A percentile compares a stretch with the other conserved stretches of the same genome.
Evolutionary conservation across 306 rosid species (phyloP).

Genomic region (Trifolium subterraneum): DNA sequence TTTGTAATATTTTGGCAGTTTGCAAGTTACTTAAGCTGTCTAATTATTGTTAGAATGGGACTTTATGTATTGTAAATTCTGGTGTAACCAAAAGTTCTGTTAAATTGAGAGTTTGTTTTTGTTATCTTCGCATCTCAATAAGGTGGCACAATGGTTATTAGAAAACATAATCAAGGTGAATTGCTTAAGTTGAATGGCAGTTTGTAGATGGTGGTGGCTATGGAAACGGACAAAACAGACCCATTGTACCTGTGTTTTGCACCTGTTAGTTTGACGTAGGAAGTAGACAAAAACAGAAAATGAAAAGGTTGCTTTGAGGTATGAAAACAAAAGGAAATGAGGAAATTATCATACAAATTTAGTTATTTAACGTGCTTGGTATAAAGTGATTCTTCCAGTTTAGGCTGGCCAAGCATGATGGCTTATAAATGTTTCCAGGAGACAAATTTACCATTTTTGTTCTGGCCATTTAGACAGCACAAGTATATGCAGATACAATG

Average conservation of each 20-base stretch:
- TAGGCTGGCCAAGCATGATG: too few relatives aligned
- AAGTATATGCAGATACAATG: too few relatives aligned
- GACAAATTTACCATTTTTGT: too few relatives aligned
- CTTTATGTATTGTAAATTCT: constrained; percentile 41
- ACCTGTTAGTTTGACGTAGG: constrained; percentile 10
- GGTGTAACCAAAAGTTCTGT: constrained; percentile 41
- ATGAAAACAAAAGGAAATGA: constrained; percentile 10
- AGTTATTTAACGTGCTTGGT: too few relatives aligned
- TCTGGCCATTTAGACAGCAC: too few relatives aligned
- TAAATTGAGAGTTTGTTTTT: constrained; percentile 33
- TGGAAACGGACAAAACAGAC: neutral
- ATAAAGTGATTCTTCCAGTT: too few relatives aligned
- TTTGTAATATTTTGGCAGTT: constrained; percentile 43
- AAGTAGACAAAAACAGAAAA: constrained; percentile 34
- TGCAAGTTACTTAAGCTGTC: constrained; percentile 49
- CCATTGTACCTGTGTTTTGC: constrained; percentile 17
- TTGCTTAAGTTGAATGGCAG: neutral
- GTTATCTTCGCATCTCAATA: neutral
- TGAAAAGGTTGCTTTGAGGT: neutral
- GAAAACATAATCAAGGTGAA: neutral
- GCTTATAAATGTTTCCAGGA: too few relatives aligned
- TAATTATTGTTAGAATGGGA: constrained; percentile 39
- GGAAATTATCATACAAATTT: constrained; percentile 3
- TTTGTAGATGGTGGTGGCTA: neutral
- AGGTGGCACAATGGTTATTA: neutral